Evolutionary conservation across 192 early-diverging fungal species (phyloP).

Genomic region (Linnemannia hyalina): DNA sequence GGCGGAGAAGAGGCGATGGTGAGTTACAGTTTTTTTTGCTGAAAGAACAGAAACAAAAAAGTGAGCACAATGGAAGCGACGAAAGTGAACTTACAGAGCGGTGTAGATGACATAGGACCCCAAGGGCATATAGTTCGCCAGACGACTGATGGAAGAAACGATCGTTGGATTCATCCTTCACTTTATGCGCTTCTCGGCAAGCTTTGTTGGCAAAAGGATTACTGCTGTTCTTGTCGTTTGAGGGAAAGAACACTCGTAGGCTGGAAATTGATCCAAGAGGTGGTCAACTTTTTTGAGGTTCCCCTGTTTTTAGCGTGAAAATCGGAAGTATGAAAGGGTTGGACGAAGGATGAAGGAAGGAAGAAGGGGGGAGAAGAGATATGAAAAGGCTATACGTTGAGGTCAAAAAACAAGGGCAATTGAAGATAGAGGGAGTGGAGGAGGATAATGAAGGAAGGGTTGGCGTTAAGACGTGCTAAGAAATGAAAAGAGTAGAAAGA

Average conservation of each 20-base stretch:
- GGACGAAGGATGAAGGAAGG: not conserved
- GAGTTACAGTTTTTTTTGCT: no score
- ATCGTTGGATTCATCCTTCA: constrained; percentile 40
- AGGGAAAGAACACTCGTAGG: not conserved
- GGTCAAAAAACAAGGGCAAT: not conserved
- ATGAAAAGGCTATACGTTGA: not conserved
- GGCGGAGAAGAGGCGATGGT: no score
- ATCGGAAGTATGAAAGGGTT: not conserved
- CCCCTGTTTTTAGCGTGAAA: not conserved
- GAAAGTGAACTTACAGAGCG: constrained; percentile 30
- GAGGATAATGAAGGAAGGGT: not conserved
- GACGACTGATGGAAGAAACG: constrained; percentile 43
- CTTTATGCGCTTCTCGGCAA: not conserved
- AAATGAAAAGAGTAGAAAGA: not conserved
- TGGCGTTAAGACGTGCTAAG: not conserved
- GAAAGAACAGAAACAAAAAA: not conserved
- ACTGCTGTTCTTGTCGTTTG: not conserved
- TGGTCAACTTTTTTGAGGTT: not conserved
- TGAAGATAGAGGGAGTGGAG: not conserved
- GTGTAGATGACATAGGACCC: constrained; percentile 58
- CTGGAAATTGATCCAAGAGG: not conserved
- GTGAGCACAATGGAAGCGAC: not conserved
- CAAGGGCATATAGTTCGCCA: constrained; percentile 53
- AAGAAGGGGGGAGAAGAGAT: not conserved
- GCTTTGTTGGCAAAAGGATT: not conserved